Percentiles rank a stretch among this genome's conserved stretches.
These are phyloP conservation scores for Lentinula edodes DNA, from an alignment of 768 basidiomycete genomes.

Conservation along the genomic window DNA sequence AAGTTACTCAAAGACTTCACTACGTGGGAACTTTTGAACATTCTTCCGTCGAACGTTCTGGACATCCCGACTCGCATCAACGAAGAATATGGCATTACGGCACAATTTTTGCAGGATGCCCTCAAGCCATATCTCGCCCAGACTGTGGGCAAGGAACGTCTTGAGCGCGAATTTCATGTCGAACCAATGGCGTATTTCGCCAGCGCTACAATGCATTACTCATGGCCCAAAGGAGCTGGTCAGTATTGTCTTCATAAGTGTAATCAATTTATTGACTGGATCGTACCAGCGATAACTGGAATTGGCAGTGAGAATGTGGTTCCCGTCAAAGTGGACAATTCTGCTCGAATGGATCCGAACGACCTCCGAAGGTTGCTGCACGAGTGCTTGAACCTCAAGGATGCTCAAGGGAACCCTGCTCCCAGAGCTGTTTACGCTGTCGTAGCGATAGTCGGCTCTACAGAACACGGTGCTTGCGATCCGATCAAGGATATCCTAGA, in stretches of 20 bases:
- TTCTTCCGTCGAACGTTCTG: constrained; percentile 24
- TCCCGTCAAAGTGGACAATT: constrained; percentile 26
- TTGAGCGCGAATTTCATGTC: constrained; percentile 20
- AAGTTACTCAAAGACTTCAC: constrained; percentile 23
- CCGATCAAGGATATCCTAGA: constrained; percentile 30
- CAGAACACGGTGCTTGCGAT: constrained; percentile 39
- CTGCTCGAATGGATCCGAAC: constrained; percentile 28
- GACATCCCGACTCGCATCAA: constrained; percentile 28
- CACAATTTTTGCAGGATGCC: constrained; percentile 22
- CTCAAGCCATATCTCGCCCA: constrained; percentile 29
- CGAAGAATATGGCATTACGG: constrained; percentile 27
- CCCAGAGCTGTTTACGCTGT: constrained; percentile 32
- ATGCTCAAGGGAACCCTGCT: constrained; percentile 8
- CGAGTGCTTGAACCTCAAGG: constrained; percentile 18
- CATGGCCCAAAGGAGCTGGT: constrained; percentile 45
- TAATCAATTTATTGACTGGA: neutral
- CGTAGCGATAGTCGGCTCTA: constrained; percentile 37
- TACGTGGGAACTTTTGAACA: constrained; percentile 38
- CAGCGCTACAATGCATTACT: constrained; percentile 25
- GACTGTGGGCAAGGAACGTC: constrained; percentile 26
- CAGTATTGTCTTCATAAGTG: constrained; percentile 8
- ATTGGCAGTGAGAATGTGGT: constrained; percentile 35
- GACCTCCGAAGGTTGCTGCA: constrained; percentile 21
- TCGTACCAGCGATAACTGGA: constrained; percentile 30
- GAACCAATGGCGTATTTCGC: constrained; percentile 15